These are phyloP conservation scores for Triadica sebifera DNA, from an alignment of 345 rosid genomes.

Conservation along the genomic window DNA sequence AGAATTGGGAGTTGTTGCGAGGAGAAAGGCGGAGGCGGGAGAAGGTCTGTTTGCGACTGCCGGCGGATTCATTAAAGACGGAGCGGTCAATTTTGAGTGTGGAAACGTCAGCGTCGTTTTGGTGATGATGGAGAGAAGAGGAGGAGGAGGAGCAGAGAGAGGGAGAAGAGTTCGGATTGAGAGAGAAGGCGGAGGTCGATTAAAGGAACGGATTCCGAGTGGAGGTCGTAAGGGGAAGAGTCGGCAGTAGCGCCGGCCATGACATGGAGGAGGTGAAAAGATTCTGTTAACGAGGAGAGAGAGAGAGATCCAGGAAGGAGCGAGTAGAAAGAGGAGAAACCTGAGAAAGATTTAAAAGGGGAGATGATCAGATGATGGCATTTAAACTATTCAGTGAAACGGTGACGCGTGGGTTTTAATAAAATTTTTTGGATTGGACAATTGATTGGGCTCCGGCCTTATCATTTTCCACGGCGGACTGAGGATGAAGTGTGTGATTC, in stretches of 20 bases:
- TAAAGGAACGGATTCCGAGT: constrained; percentile 47
- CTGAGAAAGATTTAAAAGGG: too few relatives aligned
- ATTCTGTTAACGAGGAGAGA: too few relatives aligned
- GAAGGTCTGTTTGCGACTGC: constrained; percentile 90
- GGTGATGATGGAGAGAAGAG: constrained; percentile 23
- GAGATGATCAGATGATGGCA: not conserved
- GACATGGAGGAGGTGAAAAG: constrained; percentile 14
- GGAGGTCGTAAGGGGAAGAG: constrained; percentile 22
- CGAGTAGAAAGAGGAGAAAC: not conserved
- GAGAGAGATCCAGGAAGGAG: too few relatives aligned
- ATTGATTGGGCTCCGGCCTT: too few relatives aligned
- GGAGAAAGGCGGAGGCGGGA: constrained; percentile 75
- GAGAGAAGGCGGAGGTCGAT: constrained; percentile 65
- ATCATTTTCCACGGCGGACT: too few relatives aligned
- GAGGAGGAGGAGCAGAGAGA: constrained; percentile 44
- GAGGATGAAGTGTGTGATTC: too few relatives aligned
- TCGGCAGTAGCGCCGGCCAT: constrained; percentile 45
- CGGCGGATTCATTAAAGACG: constrained; percentile 94
- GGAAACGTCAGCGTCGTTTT: constrained; percentile 39
- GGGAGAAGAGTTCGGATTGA: constrained; percentile 53
- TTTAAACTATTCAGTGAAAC: not conserved
- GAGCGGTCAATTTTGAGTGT: constrained; percentile 82
- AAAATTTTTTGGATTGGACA: too few relatives aligned
- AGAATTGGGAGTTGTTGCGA: constrained; percentile 36
- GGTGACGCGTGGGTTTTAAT: not conserved